Percentiles rank a stretch among this genome's conserved stretches.
Conservation (phyloP, 1,284 basidiomycete species). For the Rhodotorula sp. region DNA sequence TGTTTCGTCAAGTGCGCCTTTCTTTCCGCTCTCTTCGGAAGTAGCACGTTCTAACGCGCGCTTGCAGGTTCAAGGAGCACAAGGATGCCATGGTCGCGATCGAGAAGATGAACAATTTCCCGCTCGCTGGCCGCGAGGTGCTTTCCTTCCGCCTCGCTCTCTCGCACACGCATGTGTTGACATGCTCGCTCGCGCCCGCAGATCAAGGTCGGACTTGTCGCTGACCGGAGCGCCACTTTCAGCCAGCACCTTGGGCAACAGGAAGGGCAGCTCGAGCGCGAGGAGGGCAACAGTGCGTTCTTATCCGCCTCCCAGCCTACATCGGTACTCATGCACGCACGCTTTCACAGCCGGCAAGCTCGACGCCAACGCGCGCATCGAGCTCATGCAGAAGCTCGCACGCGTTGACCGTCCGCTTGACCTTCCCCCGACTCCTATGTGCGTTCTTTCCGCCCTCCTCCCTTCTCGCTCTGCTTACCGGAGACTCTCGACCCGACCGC, state of each 20-base stretch:
- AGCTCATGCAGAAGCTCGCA: constrained; percentile 98
- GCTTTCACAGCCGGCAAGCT: constrained; percentile 62
- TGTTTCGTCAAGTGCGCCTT: constrained; percentile 86
- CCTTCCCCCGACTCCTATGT: constrained; percentile 54
- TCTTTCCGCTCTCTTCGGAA: neutral
- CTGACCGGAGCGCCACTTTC: constrained; percentile 42
- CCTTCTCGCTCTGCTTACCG: fast-evolving
- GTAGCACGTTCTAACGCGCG: neutral
- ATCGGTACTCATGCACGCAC: neutral
- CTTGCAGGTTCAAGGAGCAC: constrained; percentile 72
- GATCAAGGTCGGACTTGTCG: constrained; percentile 48
- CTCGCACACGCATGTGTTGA: neutral
- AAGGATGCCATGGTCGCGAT: constrained; percentile 94
- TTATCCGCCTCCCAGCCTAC: neutral
- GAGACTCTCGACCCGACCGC: neutral
- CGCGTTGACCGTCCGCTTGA: constrained; percentile 66
- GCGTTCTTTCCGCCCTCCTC: neutral
- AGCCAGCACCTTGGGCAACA: constrained; percentile 28
- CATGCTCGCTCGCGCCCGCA: constrained; percentile 1
- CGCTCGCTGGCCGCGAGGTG: constrained; percentile 88
- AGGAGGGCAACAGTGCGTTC: constrained; percentile 28
- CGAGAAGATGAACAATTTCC: constrained; percentile 98
- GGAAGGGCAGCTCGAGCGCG: constrained; percentile 35
- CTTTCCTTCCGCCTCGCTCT: constrained; percentile 46
- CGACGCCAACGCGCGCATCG: constrained; percentile 92